Conservation (phyloP, 768 basidiomycete species). For the Cytidiella melzeri region DNA sequence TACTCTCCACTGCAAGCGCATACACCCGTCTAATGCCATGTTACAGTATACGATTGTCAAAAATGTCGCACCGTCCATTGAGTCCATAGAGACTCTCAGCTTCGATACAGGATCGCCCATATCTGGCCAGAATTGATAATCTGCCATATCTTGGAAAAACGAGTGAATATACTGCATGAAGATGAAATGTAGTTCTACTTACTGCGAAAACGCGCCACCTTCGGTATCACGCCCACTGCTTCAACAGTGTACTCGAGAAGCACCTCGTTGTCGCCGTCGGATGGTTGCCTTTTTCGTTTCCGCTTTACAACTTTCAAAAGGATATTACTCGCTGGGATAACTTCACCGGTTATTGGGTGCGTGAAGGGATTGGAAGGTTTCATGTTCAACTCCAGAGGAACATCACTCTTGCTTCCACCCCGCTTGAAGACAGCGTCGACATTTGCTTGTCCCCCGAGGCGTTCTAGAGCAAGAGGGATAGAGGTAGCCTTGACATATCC, state of each 20-base stretch:
- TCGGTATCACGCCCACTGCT: slow-evolving; percentile 67
- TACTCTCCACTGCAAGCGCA: slow-evolving; percentile 53
- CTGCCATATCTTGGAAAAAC: slow-evolving; percentile 69
- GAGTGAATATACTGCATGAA: neutral
- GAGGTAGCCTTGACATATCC: slow-evolving; percentile 70
- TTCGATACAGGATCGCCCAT: slow-evolving; percentile 62
- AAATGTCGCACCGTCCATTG: slow-evolving; percentile 66
- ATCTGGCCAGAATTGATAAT: slow-evolving; percentile 84
- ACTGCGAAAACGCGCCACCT: slow-evolving; percentile 90
- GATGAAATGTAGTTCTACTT: slow-evolving; percentile 26
- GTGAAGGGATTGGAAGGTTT: slow-evolving; percentile 70
- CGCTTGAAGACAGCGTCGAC: slow-evolving; percentile 77
- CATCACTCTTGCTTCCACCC: slow-evolving; percentile 51
- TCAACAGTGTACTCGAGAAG: slow-evolving; percentile 71
- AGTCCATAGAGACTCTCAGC: slow-evolving; percentile 67
- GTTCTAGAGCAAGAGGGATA: slow-evolving; percentile 53
- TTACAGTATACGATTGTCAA: neutral
- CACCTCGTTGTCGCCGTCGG: slow-evolving; percentile 22
- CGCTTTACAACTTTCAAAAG: slow-evolving; percentile 78
- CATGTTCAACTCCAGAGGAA: slow-evolving; percentile 71
- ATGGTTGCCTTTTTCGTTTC: slow-evolving; percentile 39
- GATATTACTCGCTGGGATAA: slow-evolving; percentile 73
- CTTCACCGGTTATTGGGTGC: slow-evolving; percentile 80
- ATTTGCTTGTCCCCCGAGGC: slow-evolving; percentile 61
- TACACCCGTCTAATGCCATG: neutral